A percentile compares a stretch with the other conserved stretches of the same genome.
phyloP scores from a whole-genome alignment of 495 filamentous ascomycete genomes.

The Elaphomyces granulatus region DNA sequence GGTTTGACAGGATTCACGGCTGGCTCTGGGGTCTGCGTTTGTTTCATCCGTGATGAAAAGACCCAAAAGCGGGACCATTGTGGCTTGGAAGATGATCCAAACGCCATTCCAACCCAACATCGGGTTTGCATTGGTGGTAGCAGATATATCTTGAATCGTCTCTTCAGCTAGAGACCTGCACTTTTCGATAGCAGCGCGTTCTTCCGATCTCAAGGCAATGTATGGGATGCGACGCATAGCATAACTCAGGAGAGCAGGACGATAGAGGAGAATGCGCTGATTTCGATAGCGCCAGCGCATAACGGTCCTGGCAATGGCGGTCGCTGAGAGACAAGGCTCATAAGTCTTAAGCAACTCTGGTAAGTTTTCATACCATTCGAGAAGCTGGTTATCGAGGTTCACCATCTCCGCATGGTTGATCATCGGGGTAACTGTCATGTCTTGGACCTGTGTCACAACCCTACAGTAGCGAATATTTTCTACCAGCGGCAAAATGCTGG shows the following conservation, averaged over 20 bases:
- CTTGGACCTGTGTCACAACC: conserved; percentile 63
- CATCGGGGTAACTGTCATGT: conserved; percentile 55
- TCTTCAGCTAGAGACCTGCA: conserved; percentile 55
- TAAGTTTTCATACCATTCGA: conserved; percentile 55
- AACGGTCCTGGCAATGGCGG: conserved; percentile 53
- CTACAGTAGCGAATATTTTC: conserved; percentile 73
- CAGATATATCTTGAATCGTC: conserved; percentile 55
- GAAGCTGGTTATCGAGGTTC: conserved; percentile 50
- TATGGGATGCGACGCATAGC: conserved; percentile 51
- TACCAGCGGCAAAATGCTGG: conserved; percentile 43
- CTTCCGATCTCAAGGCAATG: conserved; percentile 43
- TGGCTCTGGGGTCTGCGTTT: conserved; percentile 38
- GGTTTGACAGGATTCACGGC: conserved; percentile 27
- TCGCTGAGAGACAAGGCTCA: conserved; percentile 54
- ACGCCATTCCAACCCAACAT: conserved; percentile 72
- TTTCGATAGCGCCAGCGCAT: conserved; percentile 78
- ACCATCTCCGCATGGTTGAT: conserved; percentile 49
- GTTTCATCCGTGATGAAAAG: conserved; percentile 22
- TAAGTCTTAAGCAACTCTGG: conserved; percentile 56
- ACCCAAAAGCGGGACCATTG: conserved; percentile 60
- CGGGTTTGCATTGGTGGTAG: conserved; percentile 49
- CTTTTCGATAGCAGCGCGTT: conserved; percentile 51
- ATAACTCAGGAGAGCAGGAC: conserved; percentile 56
- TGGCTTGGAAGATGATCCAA: conserved; percentile 71
- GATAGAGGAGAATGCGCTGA: conserved; percentile 64